Evolutionary conservation across 306 rosid genomes (phyloP), one percentile per base, ranked within the genome.

Genomic region (Mimosa pudica): DNA sequence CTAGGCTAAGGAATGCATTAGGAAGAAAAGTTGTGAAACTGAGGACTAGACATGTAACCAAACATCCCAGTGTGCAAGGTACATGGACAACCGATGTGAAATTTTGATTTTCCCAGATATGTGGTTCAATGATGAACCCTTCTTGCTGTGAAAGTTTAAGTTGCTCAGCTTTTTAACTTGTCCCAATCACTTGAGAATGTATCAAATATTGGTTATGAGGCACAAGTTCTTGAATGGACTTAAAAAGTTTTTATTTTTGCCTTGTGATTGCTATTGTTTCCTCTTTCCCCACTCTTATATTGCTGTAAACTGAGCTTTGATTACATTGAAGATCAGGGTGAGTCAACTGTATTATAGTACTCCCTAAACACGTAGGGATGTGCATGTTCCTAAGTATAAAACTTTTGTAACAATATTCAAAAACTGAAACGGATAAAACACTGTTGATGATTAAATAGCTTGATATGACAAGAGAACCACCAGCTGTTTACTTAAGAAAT

Each of bases 11-110:
- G 88, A 92, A 95, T 77, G 82, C 95, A 32, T 52, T 95, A 78
- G 98, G 98, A 73, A 87, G 98, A 84, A 95, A 95, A 88, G 98
- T 95, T 35, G 69, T 95, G 77, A 95, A 95, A 82, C 84, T 92
- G 88, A 92, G 77, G 89, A 92, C 98, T 48, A 85, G 98, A 68
- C 98, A 91, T 74, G 87, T 92, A 47, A 87, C 95, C 67, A 89
- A 89, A 80, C 92, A 86, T 68, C 97, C 97, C 8, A 94, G 97
- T 33, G 97, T 91, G 80, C 98, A 92, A 87, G 97, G 98, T 71
- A 94, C 97, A 76, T 94, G 97, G 98, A 89, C 93, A 52, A 94
- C 97, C n/a, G 89, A 79, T 41, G 73, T 86, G 77, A 82, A 84
- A 77, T 91, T 84, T 79, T 92, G 85, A 87, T 73, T 78, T 30